These are phyloP conservation scores for Sphagnum tenellum DNA, from an alignment of 225 moss, liverwort and hornwort genomes.

Conservation along the genomic window DNA sequence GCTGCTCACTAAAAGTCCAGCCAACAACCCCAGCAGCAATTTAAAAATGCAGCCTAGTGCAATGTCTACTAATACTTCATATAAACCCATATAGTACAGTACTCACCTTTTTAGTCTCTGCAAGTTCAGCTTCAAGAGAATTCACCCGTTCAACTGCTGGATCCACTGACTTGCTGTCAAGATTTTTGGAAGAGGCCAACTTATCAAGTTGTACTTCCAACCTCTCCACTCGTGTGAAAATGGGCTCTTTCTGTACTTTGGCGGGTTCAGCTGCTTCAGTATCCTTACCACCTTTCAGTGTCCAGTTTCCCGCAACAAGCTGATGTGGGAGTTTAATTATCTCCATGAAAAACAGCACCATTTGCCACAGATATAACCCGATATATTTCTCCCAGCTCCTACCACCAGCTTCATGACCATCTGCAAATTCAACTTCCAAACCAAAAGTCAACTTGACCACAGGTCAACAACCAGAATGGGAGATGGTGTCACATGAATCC, in stretches of 20 bases:
- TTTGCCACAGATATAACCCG: conserved; percentile 25
- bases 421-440: conserved; percentile 14
- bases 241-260: conserved; percentile 13
- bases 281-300: conserved; percentile 21
- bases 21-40: no score
- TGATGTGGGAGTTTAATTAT: conserved; percentile 33
- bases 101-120: conserved; percentile 70
- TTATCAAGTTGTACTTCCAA: conserved; percentile 27
- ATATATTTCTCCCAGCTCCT: conserved; percentile 19
- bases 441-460: not conserved
- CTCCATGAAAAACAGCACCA: conserved; percentile 31
- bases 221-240: conserved; percentile 31
- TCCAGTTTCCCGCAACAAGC: conserved; percentile 14
- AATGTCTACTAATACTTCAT: no score
- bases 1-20: no score
- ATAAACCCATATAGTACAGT: no score
- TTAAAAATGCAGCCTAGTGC: no score
- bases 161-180: conserved; percentile 15
- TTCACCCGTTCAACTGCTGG: conserved; percentile 43
- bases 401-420: conserved; percentile 4
- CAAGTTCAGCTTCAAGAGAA: conserved; percentile 65
- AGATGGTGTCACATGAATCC: not conserved
- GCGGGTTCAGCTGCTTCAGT: conserved; percentile 15
- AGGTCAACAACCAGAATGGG: not conserved
- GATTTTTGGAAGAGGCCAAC: conserved; percentile 22